phyloP scores from a whole-genome alignment of 140 eudicot species.

The Bidens hawaiensis region DNA sequence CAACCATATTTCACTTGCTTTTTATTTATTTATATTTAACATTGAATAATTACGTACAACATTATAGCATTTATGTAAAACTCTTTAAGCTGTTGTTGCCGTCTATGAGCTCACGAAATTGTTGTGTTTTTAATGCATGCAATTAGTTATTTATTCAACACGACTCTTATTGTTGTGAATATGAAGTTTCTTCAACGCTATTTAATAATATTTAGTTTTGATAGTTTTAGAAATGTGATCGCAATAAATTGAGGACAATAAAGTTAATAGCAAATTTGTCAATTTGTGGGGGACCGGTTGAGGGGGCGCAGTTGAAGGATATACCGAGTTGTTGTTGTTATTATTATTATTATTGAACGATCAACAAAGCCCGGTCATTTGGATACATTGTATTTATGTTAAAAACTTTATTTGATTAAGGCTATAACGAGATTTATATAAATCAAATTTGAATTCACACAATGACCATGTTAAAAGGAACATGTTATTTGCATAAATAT shows the following conservation, averaged over 20 bases:
- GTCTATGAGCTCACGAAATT: not conserved
- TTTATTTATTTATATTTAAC: constrained; percentile 9
- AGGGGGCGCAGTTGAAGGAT: too few relatives aligned
- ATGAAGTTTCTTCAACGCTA: constrained; percentile 13
- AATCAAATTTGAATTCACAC: not conserved
- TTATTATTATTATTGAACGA: too few relatives aligned
- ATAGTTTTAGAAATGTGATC: not conserved
- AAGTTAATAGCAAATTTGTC: not conserved
- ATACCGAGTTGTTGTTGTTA: too few relatives aligned
- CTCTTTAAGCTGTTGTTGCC: not conserved
- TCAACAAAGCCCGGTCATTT: too few relatives aligned
- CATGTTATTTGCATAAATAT: not conserved
- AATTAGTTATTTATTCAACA: constrained; percentile 14
- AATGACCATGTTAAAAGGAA: too few relatives aligned
- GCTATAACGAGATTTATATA: not conserved
- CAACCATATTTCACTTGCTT: not conserved
- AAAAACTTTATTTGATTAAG: not conserved
- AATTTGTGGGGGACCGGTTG: too few relatives aligned
- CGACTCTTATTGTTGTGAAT: constrained; percentile 9
- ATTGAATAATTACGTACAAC: not conserved
- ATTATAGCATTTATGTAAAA: not conserved
- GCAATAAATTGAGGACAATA: not conserved
- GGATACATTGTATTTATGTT: too few relatives aligned
- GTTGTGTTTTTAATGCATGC: constrained; percentile 18
- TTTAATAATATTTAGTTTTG: constrained; percentile 7